Base-by-base conservation (phyloP, 257 asterid species). In the Solanum corneliomulleri region DNA sequence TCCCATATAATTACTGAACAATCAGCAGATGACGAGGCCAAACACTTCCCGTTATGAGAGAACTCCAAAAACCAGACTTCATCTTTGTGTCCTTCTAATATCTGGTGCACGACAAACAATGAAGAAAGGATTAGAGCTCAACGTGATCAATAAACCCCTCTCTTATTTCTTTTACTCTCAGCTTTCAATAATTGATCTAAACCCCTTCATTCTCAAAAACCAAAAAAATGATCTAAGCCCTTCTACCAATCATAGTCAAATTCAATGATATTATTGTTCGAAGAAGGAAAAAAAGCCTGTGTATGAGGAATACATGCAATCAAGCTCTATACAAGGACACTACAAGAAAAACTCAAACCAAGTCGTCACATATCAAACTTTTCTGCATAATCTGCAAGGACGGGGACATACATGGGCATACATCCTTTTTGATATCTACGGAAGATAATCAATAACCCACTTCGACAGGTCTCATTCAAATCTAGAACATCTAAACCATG, bases 51-150 rank as follows among this genome's bases (percentile, higher is more conserved):
- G 88, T 90, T 90, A 87, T 94, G 94, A 83, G 98, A 94, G 90
- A 96, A 96, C 88, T 94, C 95, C 95, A 96, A 89, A 89, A 91
- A 91, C 98, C 98, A 94, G 86, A 96, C 92, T 91, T 96, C 98
- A 87, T 90, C 94, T 14, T 49, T 85, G 89, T 96, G 98, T 70
- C 90, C 98, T 69, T 87, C 87, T 81, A 94, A 86, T 90, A 94
- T 90, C 97, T 96, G 94, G 85, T 49, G 21, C 13, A 81, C 58
- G 90, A 82, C 76, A 81, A 86, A 31, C 72, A 86, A 86, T 13
- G 66, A 15, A 42, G 35, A 86, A 52, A 49, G 2, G 47, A 11
- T 86, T 49, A 81, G 85, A 81, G 69, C 69, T 29, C 21, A 81
- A 29, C 7, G 29, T 3, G 31, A 47, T 81, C 45, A 31, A 29